These are phyloP conservation scores for Skeletonema costatum DNA, from an alignment of 108 stramenopile species.

Conservation along the genomic window DNA sequence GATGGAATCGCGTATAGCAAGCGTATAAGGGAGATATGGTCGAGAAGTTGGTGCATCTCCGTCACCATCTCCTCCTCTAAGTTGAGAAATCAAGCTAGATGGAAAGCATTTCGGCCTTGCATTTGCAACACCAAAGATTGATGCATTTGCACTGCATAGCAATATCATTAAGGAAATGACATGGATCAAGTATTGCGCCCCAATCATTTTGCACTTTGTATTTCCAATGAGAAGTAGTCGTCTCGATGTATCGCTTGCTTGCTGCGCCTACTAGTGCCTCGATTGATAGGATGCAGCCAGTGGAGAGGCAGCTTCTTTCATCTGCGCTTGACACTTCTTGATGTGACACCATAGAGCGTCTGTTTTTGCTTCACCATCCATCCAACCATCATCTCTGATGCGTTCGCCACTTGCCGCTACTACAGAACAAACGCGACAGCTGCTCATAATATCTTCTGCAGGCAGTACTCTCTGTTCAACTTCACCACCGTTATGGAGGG, in stretches of 20 bases:
- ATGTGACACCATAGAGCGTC: neutral
- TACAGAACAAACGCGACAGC: neutral
- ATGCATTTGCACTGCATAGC: neutral
- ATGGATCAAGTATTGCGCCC: neutral
- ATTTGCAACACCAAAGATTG: slow-evolving; percentile 20
- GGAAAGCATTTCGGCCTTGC: neutral
- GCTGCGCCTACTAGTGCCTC: too few relatives aligned
- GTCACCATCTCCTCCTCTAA: slow-evolving; percentile 26
- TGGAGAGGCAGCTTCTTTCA: too few relatives aligned
- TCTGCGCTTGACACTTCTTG: too few relatives aligned
- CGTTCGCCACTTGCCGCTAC: neutral
- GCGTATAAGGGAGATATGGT: slow-evolving; percentile 68
- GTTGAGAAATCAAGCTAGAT: neutral
- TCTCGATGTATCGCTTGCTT: too few relatives aligned
- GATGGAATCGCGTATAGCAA: slow-evolving; percentile 90
- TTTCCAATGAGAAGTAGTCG: too few relatives aligned
- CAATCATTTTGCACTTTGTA: neutral
- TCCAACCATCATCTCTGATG: neutral
- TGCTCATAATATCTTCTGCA: neutral
- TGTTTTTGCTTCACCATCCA: neutral
- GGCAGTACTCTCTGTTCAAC: neutral
- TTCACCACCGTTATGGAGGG: neutral
- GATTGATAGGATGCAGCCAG: too few relatives aligned
- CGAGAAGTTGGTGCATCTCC: slow-evolving; percentile 8
- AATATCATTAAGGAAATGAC: neutral